A percentile compares a stretch with the other conserved stretches of the same genome.
phyloP scores from a whole-genome alignment of 2,329 filamentous ascomycete genomes.

The Epichloe gansuensis region DNA sequence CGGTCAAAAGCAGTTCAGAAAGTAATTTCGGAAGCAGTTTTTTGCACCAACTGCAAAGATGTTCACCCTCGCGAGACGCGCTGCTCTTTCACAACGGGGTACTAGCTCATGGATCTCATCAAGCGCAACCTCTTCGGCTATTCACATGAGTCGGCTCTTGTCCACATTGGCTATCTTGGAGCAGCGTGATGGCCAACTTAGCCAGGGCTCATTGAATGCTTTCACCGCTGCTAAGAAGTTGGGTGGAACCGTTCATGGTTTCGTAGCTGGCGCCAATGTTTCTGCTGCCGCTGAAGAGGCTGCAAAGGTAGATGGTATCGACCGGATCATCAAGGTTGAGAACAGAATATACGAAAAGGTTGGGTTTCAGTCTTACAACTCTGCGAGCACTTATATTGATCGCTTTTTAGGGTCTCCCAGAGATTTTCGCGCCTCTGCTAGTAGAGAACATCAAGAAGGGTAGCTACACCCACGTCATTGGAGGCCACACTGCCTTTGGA shows the following conservation, averaged over 20 bases:
- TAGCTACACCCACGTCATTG: constrained; percentile 83
- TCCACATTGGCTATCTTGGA: constrained; percentile 88
- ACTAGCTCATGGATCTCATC: neutral
- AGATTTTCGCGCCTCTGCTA: constrained; percentile 86
- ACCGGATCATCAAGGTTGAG: constrained; percentile 82
- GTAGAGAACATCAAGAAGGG: constrained; percentile 96
- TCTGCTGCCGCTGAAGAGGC: constrained; percentile 69
- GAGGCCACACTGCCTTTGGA: constrained; percentile 86
- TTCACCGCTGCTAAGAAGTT: constrained; percentile 78
- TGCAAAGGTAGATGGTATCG: constrained; percentile 77
- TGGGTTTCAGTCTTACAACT: neutral
- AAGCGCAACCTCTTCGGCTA: neutral
- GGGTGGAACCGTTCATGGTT: constrained; percentile 73
- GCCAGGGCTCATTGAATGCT: constrained; percentile 67
- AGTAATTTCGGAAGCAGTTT: neutral
- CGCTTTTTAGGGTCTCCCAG: constrained; percentile 58
- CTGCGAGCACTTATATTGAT: constrained; percentile 4
- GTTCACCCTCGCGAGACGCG: constrained; percentile 19
- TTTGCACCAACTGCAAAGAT: constrained; percentile 10
- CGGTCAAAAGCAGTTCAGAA: neutral
- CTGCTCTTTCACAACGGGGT: constrained; percentile 8
- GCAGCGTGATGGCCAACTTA: constrained; percentile 81
- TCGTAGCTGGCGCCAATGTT: constrained; percentile 70
- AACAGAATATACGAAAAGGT: constrained; percentile 90
- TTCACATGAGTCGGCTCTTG: constrained; percentile 24